Evolutionary conservation across 2,329 filamentous ascomycete species (phyloP).

Genomic region (Bipolaris cookei): DNA sequence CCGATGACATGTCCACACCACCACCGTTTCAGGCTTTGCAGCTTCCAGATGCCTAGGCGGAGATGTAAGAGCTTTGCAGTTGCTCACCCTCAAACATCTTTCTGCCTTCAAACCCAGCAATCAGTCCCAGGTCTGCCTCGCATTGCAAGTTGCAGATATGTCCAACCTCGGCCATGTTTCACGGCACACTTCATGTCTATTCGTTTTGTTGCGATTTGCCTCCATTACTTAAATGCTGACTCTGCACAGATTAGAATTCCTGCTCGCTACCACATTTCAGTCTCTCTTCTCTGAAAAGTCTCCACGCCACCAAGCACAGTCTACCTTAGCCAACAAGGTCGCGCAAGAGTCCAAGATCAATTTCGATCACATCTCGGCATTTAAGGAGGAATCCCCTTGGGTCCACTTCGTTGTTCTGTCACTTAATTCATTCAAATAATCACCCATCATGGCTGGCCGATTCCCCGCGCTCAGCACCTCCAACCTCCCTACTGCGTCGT

Average conservation of each 20-base stretch:
- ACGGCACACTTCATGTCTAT: background rate
- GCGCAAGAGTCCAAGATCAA: background rate
- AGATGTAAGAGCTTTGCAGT: background rate
- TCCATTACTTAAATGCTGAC: background rate
- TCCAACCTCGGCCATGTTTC: background rate
- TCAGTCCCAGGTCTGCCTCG: background rate
- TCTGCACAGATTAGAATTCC: background rate
- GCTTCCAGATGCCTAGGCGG: background rate
- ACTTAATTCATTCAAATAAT: background rate
- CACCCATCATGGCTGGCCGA: conserved; percentile 37
- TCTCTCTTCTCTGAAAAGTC: background rate
- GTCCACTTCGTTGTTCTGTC: background rate
- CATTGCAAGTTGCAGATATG: background rate
- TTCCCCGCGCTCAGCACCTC: conserved; percentile 47
- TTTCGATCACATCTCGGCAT: background rate
- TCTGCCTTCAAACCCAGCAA: background rate
- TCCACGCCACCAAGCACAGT: background rate
- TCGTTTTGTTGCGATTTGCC: background rate
- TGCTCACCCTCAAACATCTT: conserved; percentile 1
- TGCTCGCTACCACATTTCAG: background rate
- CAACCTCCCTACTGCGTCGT: conserved; percentile 65
- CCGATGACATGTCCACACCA: too few relatives aligned
- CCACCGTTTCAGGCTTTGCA: conserved; percentile 3
- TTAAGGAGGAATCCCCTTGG: background rate
- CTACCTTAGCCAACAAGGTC: background rate